Conservation (phyloP, 1,139 yeast species). For the Spencermartinsiella ligniputridi region DNA sequence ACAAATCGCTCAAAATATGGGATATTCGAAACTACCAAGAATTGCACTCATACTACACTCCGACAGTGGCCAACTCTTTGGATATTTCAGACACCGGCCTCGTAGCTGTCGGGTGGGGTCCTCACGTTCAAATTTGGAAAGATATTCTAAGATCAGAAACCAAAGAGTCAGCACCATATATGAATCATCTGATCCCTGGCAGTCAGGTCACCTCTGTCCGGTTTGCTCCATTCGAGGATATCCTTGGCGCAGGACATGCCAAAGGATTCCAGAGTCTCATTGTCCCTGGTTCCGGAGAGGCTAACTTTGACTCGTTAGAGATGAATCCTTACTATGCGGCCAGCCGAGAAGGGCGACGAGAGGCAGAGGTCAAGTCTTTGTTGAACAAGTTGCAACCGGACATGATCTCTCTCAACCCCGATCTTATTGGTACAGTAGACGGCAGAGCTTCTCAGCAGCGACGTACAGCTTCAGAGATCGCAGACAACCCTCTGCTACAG, state of each 20-base stretch:
- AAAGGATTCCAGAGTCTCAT: conserved; percentile 75
- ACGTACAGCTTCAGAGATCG: conserved; percentile 41
- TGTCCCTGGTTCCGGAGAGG: conserved; percentile 97
- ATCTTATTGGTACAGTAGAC: conserved; percentile 79
- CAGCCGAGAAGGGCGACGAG: conserved; percentile 76
- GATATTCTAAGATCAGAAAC: conserved; percentile 37
- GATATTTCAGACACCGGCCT: conserved; percentile 86
- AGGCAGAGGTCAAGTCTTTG: conserved; percentile 80
- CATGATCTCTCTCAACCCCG: conserved; percentile 88
- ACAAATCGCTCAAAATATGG: conserved; percentile 84
- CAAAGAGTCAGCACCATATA: conserved; percentile 74
- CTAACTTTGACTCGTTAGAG: conserved; percentile 93
- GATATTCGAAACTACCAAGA: conserved; percentile 84
- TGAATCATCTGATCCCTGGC: conserved; percentile 84
- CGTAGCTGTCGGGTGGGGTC: conserved; percentile 88
- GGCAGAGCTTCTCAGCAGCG: conserved; percentile 60
- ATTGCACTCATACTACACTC: conserved; percentile 56
- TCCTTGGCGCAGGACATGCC: conserved; percentile 82
- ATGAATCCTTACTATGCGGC: conserved; percentile 88
- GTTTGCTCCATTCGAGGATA: conserved; percentile 95
- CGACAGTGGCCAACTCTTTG: conserved; percentile 79
- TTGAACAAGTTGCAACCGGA: conserved; percentile 89
- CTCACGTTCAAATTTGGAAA: conserved; percentile 71
- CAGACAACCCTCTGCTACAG: conserved; percentile 33
- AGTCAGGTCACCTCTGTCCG: conserved; percentile 61